Evolutionary conservation across 176 grass and related monocot genomes (phyloP), one percentile per base, ranked within the genome.

Genomic region (Alloteropsis semialata): DNA sequence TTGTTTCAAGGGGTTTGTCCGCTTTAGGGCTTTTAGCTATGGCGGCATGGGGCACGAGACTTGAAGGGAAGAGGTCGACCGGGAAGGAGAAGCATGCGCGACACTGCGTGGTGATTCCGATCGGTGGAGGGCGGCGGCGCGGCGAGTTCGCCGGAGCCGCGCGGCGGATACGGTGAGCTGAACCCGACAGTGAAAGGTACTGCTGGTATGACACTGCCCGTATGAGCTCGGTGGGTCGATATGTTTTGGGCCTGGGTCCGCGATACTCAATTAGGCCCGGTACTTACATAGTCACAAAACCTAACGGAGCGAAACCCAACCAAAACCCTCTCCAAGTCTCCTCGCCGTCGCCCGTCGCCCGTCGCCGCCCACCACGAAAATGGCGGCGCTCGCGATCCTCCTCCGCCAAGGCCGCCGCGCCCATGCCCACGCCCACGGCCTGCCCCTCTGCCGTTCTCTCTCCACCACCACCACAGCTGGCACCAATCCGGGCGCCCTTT

Each of bases 331-430:
- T 10, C 59, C 46, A 11, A 24, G 3, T 3, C 37, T 27, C 54
- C 4, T 29, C 53, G 55, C 76, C 72, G 13, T 39, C 48, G 54
- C n/a, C n/a, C n/a, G n/a, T n/a, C n/a, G n/a, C n/a, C 44, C 17
- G 45, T 53, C 45, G 25, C 82, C 32, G 54, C 61, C 71, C 8
- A 18, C 71, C 8, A 18, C 34, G 21, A 77, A 82, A 86, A 90
- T 86, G 88, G 79, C 65, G 29, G 79, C 88, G 37, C 41, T 85
- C 37, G 65, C 82, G 76, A 68, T 63, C 69, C 72, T 82, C 76
- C 54, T 59, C 69, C 80, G 68, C 82, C 85, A 85, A 85, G 78
- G 76, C 65, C 41, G 28, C 75, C 37, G 72, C 84, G 3, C 39
- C 39, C 42, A 45, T 77, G 61, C 60, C 36, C 45, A 42, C 82